Percentiles rank a stretch among this genome's conserved stretches.
phyloP scores from a whole-genome alignment of 805 yeast species.

The Kluyveromyces aestuarii region DNA sequence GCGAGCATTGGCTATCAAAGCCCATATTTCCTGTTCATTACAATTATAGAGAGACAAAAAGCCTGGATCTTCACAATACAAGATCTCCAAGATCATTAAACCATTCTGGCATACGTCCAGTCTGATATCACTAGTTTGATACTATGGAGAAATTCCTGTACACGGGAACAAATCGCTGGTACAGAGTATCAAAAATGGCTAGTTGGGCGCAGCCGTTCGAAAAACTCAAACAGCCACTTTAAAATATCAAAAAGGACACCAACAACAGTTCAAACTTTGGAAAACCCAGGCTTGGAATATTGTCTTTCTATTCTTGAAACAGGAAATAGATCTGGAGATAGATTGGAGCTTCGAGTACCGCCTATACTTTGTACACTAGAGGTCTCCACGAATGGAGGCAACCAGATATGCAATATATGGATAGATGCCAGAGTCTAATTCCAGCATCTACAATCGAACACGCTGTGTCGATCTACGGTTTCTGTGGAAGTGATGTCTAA shows the following conservation, averaged over 20 bases:
- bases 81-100: not conserved
- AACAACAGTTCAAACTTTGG: not conserved
- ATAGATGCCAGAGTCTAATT: not conserved
- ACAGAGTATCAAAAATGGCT: not conserved
- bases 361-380: not conserved
- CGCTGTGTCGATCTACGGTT: not conserved
- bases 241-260: not conserved
- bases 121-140: not conserved
- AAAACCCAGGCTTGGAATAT: not conserved
- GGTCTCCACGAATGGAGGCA: not conserved
- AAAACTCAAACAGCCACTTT: slow-evolving; percentile 1
- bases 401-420: not conserved
- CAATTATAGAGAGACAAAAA: not conserved
- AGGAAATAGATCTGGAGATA: not conserved
- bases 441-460: too few species aligned
- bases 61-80: not conserved
- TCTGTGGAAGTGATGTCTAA: not conserved
- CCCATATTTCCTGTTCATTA: not conserved
- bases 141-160: not conserved
- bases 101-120: not conserved
- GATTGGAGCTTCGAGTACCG: not conserved
- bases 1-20: not conserved
- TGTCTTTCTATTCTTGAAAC: not conserved
- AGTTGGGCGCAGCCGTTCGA: slow-evolving; percentile 3
- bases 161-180: not conserved